Base-by-base conservation (phyloP, 345 rosid genomes). In the Sonneratia caseolaris region DNA sequence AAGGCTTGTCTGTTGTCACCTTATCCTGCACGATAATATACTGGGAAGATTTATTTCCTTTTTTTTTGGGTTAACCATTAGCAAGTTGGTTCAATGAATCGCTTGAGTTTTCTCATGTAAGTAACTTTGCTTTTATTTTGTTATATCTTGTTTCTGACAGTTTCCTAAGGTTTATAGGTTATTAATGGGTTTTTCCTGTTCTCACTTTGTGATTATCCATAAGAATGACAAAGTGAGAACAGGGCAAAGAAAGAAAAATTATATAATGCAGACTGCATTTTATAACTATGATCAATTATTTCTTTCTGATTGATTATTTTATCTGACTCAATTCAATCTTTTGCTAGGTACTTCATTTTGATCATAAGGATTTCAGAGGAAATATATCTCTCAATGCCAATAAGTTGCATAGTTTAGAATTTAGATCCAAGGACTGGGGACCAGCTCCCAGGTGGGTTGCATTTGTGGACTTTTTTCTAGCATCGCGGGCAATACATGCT, bases 391-490 rank as follows among this genome's bases (percentile, higher is more conserved):
- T 37, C 37, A 72, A 72, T 62, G 82, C 74, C 16, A 85, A 81
- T 43, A 76, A 78, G 27, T 74, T 81, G 66, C 80, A 74, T 18
- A 83, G 62, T 75, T 66, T 84, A 74, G 96, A 82, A 64, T 95
- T 90, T 74, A 86, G 98, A 80, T 84, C 78, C 70, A 95, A 84
- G 80, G 98, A 95, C 79, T 95, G 99, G 98, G 99, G 99, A 21
- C 98, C 98, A 11, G 97, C 98, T 65, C 99, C 99, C 16, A 82
- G 98, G 80, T 95, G 99, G 98, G 98, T 90, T 77, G 99, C 99
- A 22, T 90, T 95, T 85, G 99, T 95, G 64, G 99, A 95, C 74
- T 95, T 92, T 85, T 92, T 95, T 80, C 93, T 95, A 43, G 99
- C 99, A 21, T 82, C 98, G 45, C 92, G 86, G 37, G 94, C 98